Conservation (phyloP, 805 yeast genomes). For the Blastobotrys chiropterorum region DNA sequence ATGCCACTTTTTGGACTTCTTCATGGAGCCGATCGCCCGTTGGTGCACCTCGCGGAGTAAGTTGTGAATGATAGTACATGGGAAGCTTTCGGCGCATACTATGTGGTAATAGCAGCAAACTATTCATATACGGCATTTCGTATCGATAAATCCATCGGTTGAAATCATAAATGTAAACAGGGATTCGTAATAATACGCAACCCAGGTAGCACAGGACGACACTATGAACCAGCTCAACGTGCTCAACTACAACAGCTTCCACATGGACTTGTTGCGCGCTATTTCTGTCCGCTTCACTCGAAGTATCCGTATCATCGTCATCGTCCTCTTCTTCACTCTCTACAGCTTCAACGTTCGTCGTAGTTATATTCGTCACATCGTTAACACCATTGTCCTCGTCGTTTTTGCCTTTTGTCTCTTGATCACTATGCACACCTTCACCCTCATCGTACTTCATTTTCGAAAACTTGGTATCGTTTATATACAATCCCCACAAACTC, state of each 20-base stretch:
- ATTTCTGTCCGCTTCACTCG: constrained; percentile 40
- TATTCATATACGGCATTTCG: constrained; percentile 29
- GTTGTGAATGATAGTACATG: background rate
- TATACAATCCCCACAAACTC: constrained; percentile 18
- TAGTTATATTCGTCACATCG: no score
- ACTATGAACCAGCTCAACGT: constrained; percentile 15
- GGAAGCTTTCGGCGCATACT: constrained; percentile 12
- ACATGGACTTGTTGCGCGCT: constrained; percentile 43
- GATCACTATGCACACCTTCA: constrained; percentile 15
- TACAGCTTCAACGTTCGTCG: constrained; percentile 24
- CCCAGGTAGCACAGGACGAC: constrained; percentile 29
- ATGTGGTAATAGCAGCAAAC: constrained; percentile 12
- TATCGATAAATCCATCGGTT: constrained; percentile 23
- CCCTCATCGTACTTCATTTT: constrained; percentile 9
- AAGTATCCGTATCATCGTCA: constrained; percentile 45
- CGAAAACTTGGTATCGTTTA: constrained; percentile 22
- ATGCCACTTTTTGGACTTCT: constrained; percentile 5
- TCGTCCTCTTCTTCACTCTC: constrained; percentile 32
- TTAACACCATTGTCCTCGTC: constrained; percentile 6
- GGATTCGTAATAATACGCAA: constrained; percentile 18
- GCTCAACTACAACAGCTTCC: constrained; percentile 33
- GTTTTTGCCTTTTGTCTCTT: constrained; percentile 10
- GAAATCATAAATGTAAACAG: constrained; percentile 24
- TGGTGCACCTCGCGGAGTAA: constrained; percentile 13
- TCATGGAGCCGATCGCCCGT: constrained; percentile 7